These are phyloP conservation scores for Sporothrix humicola DNA, from an alignment of 2,329 filamentous ascomycete species.

Conservation along the genomic window DNA sequence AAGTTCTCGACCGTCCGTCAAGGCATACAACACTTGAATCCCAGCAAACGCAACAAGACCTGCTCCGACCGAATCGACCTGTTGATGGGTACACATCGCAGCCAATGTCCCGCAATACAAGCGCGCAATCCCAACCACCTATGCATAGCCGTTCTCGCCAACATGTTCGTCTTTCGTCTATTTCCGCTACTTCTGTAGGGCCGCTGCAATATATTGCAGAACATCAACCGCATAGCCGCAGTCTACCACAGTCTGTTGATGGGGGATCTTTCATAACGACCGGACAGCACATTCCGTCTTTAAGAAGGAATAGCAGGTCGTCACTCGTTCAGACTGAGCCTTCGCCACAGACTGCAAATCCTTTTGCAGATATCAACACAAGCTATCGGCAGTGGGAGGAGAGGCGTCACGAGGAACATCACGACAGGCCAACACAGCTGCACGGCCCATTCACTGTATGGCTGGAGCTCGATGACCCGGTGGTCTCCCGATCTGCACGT, in stretches of 20 bases:
- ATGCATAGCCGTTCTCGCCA: neutral
- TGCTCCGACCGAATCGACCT: neutral
- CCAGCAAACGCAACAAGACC: constrained; percentile 26
- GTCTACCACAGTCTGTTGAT: constrained; percentile 2
- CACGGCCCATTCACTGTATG: constrained; percentile 16
- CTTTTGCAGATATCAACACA: constrained; percentile 43
- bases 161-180: neutral
- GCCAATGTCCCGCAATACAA: constrained; percentile 57
- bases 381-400: constrained; percentile 43
- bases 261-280: constrained; percentile 20
- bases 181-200: neutral
- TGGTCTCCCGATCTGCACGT: neutral
- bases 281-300: constrained; percentile 37
- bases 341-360: constrained; percentile 45
- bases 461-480: neutral
- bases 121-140: constrained; percentile 46
- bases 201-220: neutral
- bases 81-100: constrained; percentile 54
- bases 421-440: neutral
- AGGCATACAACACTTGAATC: neutral
- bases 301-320: constrained; percentile 40
- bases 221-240: neutral
- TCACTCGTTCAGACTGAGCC: constrained; percentile 55
- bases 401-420: constrained; percentile 28
- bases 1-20: no score